phyloP scores from a whole-genome alignment of 176 grass and related monocot species.

The Paspalum notatum region DNA sequence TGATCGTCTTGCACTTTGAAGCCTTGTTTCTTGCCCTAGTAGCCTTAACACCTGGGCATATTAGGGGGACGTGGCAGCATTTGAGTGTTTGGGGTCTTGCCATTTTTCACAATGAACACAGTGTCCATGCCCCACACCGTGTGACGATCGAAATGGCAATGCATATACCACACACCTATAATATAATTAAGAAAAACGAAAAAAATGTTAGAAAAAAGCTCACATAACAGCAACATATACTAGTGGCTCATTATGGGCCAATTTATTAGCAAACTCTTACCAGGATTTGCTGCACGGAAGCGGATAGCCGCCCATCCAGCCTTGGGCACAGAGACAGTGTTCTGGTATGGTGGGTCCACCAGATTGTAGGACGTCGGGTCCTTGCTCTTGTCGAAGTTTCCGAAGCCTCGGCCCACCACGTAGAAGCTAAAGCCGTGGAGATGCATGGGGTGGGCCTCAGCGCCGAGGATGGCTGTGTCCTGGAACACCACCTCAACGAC shows the following conservation, averaged over 20 bases:
- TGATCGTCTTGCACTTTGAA: background rate
- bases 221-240: too few relatives aligned
- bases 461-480: conserved; percentile 60
- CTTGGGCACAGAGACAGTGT: conserved; percentile 57
- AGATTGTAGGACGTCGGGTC: conserved; percentile 53
- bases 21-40: background rate
- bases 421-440: conserved; percentile 71
- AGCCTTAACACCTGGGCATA: conserved; percentile 61
- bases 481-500: conserved; percentile 70
- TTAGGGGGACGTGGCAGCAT: conserved; percentile 46
- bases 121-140: conserved; percentile 65
- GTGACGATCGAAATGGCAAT: conserved; percentile 68
- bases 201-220: background rate
- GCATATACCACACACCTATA: conserved; percentile 73
- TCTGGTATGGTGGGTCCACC: conserved; percentile 55
- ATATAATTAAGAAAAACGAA: background rate
- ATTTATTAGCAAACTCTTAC: conserved; percentile 1
- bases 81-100: background rate
- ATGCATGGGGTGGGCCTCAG: conserved; percentile 74
- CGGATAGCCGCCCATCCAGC: conserved; percentile 62
- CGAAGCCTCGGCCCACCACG: conserved; percentile 51
- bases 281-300: conserved; percentile 65
- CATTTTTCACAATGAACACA: conserved; percentile 65
- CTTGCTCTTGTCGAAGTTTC: conserved; percentile 47
- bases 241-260: background rate